Conservation (phyloP, 176 grass and related monocot genomes). For the Musa acuminata region DNA sequence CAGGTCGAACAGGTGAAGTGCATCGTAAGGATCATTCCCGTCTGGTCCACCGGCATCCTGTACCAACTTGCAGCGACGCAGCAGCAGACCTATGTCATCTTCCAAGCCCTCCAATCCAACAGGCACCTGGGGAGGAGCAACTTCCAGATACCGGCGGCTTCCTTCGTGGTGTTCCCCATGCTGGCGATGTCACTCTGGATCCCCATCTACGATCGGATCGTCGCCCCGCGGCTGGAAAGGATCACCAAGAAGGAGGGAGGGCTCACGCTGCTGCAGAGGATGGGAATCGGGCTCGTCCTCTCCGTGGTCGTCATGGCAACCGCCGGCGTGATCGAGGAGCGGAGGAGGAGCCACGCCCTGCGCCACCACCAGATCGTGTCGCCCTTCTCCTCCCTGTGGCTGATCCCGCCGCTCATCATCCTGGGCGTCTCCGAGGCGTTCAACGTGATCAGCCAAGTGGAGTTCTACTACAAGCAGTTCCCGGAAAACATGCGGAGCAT, state of each 20-base stretch:
- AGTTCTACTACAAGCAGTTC: conserved; percentile 83
- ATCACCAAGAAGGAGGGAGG: conserved; percentile 39
- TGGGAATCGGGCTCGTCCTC: conserved; percentile 54
- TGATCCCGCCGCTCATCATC: conserved; percentile 38
- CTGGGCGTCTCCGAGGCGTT: conserved; percentile 64
- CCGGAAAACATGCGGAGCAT: conserved; percentile 73
- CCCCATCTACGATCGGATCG: conserved; percentile 47
- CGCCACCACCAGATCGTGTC: conserved; percentile 7
- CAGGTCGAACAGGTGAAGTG: conserved; percentile 72
- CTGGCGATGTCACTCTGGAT: conserved; percentile 58
- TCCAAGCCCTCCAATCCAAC: conserved; percentile 39
- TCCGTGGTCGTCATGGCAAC: conserved; percentile 38
- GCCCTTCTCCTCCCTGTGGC: conserved; percentile 41
- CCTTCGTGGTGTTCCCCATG: conserved; percentile 56
- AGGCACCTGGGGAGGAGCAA: neutral
- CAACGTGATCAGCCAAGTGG: conserved; percentile 57
- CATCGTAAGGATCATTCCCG: conserved; percentile 39
- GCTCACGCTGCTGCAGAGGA: conserved; percentile 53
- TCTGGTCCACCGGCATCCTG: conserved; percentile 52
- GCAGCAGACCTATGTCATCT: conserved; percentile 48
- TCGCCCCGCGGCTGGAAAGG: conserved; percentile 30
- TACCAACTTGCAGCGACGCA: conserved; percentile 39
- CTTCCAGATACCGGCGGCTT: conserved; percentile 18
- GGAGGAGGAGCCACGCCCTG: conserved; percentile 18
- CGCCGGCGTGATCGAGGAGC: conserved; percentile 29